These are phyloP conservation scores for Chlorella ohadii DNA, from an alignment of 139 green algal species.

Conservation along the genomic window DNA sequence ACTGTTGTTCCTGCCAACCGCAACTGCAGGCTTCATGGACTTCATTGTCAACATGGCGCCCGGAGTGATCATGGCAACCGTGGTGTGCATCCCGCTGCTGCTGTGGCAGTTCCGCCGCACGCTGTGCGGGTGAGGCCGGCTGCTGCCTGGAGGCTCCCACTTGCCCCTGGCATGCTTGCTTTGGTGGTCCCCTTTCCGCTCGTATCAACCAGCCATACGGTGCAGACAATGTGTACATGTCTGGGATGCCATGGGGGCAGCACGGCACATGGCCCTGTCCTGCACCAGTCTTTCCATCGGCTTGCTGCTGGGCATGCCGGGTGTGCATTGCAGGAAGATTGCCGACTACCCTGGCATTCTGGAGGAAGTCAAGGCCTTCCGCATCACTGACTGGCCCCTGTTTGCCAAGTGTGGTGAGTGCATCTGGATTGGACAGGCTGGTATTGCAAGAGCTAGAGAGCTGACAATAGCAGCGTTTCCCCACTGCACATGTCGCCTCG, in stretches of 20 bases:
- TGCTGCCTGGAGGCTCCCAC: no score
- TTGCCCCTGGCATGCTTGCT: no score
- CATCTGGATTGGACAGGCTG: no score
- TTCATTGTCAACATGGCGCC: slow-evolving; percentile 57
- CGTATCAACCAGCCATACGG: no score
- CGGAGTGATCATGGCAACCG: slow-evolving; percentile 44
- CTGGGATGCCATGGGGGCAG: no score
- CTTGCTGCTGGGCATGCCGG: not conserved
- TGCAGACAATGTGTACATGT: no score
- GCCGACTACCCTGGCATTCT: slow-evolving; percentile 6
- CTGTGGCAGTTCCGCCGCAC: slow-evolving; percentile 35
- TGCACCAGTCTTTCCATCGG: no score
- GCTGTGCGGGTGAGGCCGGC: slow-evolving; percentile 18
- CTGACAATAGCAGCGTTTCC: no score
- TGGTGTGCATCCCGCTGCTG: slow-evolving; percentile 35
- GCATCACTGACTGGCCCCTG: slow-evolving; percentile 46
- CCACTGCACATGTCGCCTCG: no score
- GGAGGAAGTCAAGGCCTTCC: slow-evolving; percentile 38
- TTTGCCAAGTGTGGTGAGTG: slow-evolving; percentile 40
- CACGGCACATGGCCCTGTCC: no score
- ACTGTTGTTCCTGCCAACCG: not conserved
- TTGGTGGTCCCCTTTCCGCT: no score
- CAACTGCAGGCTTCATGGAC: slow-evolving; percentile 41
- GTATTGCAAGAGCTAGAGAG: no score
- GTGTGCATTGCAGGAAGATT: not conserved